phyloP scores from a whole-genome alignment of 2,329 filamentous ascomycete genomes.

The Fusarium palustre region DNA sequence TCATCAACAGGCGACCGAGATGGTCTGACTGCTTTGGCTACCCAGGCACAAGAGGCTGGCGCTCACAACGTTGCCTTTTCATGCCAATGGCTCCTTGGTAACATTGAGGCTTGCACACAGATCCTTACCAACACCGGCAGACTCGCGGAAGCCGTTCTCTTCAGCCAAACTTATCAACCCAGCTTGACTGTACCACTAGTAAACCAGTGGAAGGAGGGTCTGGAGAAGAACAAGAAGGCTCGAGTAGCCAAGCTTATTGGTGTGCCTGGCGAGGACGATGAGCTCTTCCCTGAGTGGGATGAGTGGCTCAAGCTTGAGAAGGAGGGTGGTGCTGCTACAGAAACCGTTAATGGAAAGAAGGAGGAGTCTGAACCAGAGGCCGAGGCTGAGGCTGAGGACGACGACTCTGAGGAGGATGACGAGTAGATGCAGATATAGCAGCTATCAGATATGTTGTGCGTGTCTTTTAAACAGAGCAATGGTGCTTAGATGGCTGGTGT shows the following conservation, averaged over 20 bases:
- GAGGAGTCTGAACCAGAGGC: constrained; percentile 42
- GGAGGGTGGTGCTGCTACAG: constrained; percentile 65
- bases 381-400: constrained; percentile 44
- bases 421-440: background rate
- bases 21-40: constrained; percentile 78
- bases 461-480: constrained; percentile 37
- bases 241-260: constrained; percentile 88
- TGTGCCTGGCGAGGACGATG: constrained; percentile 82
- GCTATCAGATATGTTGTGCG: constrained; percentile 5
- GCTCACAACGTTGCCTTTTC: constrained; percentile 95
- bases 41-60: constrained; percentile 79
- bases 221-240: constrained; percentile 87
- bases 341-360: constrained; percentile 41
- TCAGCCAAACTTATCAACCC: constrained; percentile 96
- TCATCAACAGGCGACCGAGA: constrained; percentile 83
- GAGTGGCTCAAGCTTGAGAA: constrained; percentile 86
- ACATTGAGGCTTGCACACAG: constrained; percentile 83
- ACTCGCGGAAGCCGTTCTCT: constrained; percentile 86
- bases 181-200: constrained; percentile 76
- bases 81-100: constrained; percentile 86
- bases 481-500: constrained; percentile 48
- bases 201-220: constrained; percentile 80
- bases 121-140: constrained; percentile 83
- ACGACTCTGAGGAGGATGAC: constrained; percentile 30
- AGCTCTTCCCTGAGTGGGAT: constrained; percentile 97